Conservation (phyloP, 441 rosid genomes). For the Gossypium gossypioides region DNA sequence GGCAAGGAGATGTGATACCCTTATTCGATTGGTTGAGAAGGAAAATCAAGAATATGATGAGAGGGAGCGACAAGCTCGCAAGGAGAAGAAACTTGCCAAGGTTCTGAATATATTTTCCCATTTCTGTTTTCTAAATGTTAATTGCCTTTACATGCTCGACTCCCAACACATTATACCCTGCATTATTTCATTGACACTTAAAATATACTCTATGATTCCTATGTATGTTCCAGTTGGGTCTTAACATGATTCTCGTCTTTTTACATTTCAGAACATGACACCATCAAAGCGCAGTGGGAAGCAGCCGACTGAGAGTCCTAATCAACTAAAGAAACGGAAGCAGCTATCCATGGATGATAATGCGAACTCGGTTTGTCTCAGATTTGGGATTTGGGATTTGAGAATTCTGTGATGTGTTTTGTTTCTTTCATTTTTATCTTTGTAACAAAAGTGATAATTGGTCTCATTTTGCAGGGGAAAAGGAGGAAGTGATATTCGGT, state of each 20-base stretch:
- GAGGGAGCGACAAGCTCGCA: slow-evolving; percentile 95
- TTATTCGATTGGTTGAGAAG: slow-evolving; percentile 90
- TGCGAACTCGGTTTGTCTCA: slow-evolving; percentile 40
- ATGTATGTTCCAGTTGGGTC: background rate
- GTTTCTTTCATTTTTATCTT: background rate
- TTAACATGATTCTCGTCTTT: slow-evolving; percentile 9
- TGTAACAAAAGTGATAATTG: background rate
- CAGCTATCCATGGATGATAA: slow-evolving; percentile 76
- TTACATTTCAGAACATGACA: slow-evolving; percentile 44
- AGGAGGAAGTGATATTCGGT: slow-evolving; percentile 49
- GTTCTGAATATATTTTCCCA: slow-evolving; percentile 23
- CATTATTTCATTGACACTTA: background rate
- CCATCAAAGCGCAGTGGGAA: slow-evolving; percentile 76
- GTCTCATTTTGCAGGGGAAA: slow-evolving; percentile 51
- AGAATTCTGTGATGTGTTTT: background rate
- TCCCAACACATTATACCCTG: background rate
- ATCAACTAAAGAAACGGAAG: slow-evolving; percentile 63
- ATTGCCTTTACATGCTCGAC: background rate
- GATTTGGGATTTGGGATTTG: background rate
- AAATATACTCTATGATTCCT: background rate
- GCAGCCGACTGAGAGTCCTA: slow-evolving; percentile 65
- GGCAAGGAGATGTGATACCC: slow-evolving; percentile 92
- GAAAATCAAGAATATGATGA: slow-evolving; percentile 96
- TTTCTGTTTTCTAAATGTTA: background rate
- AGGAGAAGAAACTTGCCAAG: slow-evolving; percentile 96